Evolutionary conservation across 768 basidiomycete species (phyloP).

Genomic region (Russula sp.): DNA sequence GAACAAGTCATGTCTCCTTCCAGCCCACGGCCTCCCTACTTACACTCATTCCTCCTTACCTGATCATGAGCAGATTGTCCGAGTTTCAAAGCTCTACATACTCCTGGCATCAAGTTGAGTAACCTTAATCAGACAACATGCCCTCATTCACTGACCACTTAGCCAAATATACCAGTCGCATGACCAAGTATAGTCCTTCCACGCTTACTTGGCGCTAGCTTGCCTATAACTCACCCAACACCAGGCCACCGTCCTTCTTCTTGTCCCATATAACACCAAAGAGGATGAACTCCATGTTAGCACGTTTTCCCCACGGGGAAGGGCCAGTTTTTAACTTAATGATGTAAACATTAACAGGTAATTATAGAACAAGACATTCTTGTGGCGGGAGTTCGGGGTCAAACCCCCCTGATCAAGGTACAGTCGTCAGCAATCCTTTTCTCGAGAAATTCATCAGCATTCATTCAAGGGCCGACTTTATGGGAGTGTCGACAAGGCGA

Average conservation of each 20-base stretch:
- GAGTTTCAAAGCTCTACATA: slow-evolving; percentile 45
- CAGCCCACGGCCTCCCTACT: background rate
- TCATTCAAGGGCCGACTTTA: slow-evolving; percentile 67
- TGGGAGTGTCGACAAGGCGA: slow-evolving; percentile 59
- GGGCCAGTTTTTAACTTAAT: slow-evolving; percentile 2
- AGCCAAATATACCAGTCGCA: slow-evolving; percentile 55
- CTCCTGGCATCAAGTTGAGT: slow-evolving; percentile 82
- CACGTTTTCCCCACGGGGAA: slow-evolving; percentile 7
- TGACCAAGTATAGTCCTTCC: slow-evolving; percentile 61
- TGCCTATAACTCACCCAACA: slow-evolving; percentile 29
- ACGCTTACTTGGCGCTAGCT: slow-evolving; percentile 12
- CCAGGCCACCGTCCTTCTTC: slow-evolving; percentile 73
- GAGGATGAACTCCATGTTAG: slow-evolving; percentile 63
- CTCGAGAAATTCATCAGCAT: background rate
- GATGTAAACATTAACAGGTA: slow-evolving; percentile 46
- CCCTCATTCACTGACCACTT: slow-evolving; percentile 17
- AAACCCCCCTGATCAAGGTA: slow-evolving; percentile 72
- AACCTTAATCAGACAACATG: background rate
- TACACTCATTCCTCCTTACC: background rate
- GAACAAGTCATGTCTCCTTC: slow-evolving; percentile 5
- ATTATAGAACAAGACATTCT: slow-evolving; percentile 68
- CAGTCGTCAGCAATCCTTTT: slow-evolving; percentile 26
- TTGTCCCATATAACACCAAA: slow-evolving; percentile 67
- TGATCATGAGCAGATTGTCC: slow-evolving; percentile 16
- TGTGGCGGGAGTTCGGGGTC: slow-evolving; percentile 68